A percentile compares a stretch with the other conserved stretches of the same genome.
Evolutionary conservation across 768 basidiomycete genomes (phyloP).

Genomic region (Hygrophorus russula): DNA sequence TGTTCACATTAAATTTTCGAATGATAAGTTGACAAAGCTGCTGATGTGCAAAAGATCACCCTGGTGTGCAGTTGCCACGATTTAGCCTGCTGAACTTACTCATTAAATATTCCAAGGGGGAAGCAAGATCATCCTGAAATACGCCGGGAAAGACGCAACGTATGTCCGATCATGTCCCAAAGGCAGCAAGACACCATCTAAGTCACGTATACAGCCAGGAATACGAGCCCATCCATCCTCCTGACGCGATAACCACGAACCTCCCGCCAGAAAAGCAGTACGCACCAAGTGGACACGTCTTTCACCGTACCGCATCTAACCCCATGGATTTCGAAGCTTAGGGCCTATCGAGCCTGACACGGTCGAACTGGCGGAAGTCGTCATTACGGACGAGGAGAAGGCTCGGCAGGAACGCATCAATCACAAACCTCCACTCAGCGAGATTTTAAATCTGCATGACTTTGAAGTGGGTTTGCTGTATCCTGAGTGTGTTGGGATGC

Average conservation of each 20-base stretch:
- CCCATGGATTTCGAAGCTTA: slow-evolving; percentile 29
- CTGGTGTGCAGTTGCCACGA: slow-evolving; percentile 26
- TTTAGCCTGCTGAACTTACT: neutral
- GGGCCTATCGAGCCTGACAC: slow-evolving; percentile 65
- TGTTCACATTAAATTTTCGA: too few relatives aligned
- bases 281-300: slow-evolving; percentile 10
- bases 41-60: slow-evolving; percentile 38
- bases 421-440: slow-evolving; percentile 59
- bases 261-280: slow-evolving; percentile 81
- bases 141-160: slow-evolving; percentile 87
- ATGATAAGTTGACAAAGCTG: slow-evolving; percentile 1
- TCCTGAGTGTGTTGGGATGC: slow-evolving; percentile 2
- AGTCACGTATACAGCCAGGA: slow-evolving; percentile 37
- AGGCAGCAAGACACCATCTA: slow-evolving; percentile 2
- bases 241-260: slow-evolving; percentile 64
- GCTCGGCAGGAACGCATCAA: slow-evolving; percentile 50
- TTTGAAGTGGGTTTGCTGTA: slow-evolving; percentile 55
- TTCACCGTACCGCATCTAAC: neutral
- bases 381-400: slow-evolving; percentile 61
- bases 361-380: slow-evolving; percentile 48
- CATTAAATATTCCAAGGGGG: slow-evolving; percentile 39
- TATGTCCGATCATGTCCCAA: slow-evolving; percentile 24
- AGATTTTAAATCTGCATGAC: slow-evolving; percentile 86
- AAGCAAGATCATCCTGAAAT: slow-evolving; percentile 75
- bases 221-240: slow-evolving; percentile 88